These are phyloP conservation scores for Stropharia rugosoannulata DNA, from an alignment of 768 basidiomycete species.

Conservation along the genomic window DNA sequence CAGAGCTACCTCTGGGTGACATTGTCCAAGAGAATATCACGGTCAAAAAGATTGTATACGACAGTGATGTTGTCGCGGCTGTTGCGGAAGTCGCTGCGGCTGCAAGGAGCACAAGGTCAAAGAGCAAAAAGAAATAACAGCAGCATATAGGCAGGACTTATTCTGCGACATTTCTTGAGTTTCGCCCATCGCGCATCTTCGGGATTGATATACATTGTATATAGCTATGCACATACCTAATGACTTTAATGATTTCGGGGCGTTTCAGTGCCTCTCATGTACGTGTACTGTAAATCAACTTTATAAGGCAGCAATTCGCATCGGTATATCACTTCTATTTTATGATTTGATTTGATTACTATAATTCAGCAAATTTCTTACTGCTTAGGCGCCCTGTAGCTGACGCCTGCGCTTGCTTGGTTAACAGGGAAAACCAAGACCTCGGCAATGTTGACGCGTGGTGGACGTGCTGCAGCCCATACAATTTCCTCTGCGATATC, in stretches of 20 bases:
- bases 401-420: conserved; percentile 69
- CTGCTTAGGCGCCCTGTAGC: conserved; percentile 47
- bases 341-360: conserved; percentile 6
- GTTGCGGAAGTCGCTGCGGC: conserved; percentile 24
- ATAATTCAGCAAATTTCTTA: conserved; percentile 17
- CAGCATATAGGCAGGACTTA: not conserved
- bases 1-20: conserved; percentile 52
- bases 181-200: not conserved
- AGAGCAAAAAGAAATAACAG: conserved; percentile 41
- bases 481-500: conserved; percentile 98
- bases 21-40: conserved; percentile 64
- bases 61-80: conserved; percentile 56
- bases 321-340: conserved; percentile 5
- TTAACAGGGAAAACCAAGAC: conserved; percentile 76
- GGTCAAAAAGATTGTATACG: conserved; percentile 81
- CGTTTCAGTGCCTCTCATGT: not conserved
- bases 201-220: not conserved
- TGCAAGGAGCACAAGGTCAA: conserved; percentile 57
- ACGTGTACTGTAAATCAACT: not conserved
- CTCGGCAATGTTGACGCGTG: conserved; percentile 91
- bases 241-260: not conserved
- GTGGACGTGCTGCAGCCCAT: conserved; percentile 90
- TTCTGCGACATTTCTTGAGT: not conserved
- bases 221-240: conserved; percentile 1
- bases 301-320: conserved; percentile 5